Percentiles rank a stretch among this genome's conserved stretches.
phyloP scores from a whole-genome alignment of 495 filamentous ascomycete genomes.

The Trichocladium antarcticum region DNA sequence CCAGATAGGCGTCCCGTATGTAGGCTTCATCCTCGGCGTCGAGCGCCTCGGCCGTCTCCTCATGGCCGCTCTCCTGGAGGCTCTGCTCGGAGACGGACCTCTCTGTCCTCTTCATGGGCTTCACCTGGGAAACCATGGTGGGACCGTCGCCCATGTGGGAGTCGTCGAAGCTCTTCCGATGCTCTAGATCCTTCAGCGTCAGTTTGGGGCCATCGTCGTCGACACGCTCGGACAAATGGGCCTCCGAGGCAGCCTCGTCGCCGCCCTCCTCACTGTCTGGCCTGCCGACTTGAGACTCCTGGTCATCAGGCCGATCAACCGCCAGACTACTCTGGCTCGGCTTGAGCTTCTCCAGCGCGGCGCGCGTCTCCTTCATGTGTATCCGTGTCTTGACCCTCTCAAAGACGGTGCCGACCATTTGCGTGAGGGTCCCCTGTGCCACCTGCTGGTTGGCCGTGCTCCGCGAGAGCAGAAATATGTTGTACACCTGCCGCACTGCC shows the following conservation, averaged over 20 bases:
- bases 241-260: slow-evolving; percentile 40
- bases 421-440: slow-evolving; percentile 89
- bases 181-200: slow-evolving; percentile 91
- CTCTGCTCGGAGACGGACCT: slow-evolving; percentile 50
- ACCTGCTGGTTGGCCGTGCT: slow-evolving; percentile 89
- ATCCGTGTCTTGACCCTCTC: slow-evolving; percentile 83
- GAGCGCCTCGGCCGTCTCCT: slow-evolving; percentile 47
- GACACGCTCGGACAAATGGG: slow-evolving; percentile 41
- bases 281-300: slow-evolving; percentile 27
- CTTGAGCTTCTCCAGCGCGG: slow-evolving; percentile 41
- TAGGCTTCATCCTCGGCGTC: slow-evolving; percentile 96
- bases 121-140: slow-evolving; percentile 81
- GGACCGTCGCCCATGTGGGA: slow-evolving; percentile 81
- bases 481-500: slow-evolving; percentile 97
- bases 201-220: slow-evolving; percentile 59
- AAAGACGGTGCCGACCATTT: slow-evolving; percentile 98
- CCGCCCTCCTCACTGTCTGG: slow-evolving; percentile 34
- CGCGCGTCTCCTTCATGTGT: slow-evolving; percentile 67
- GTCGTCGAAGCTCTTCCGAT: slow-evolving; percentile 86
- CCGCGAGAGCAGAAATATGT: slow-evolving; percentile 91
- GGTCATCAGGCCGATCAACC: slow-evolving; percentile 33
- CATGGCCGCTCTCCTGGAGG: slow-evolving; percentile 35
- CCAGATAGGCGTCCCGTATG: slow-evolving; percentile 89
- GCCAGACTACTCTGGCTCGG: slow-evolving; percentile 37
- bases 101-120: slow-evolving; percentile 39